Evolutionary conservation across 2,329 filamentous ascomycete genomes (phyloP).

Genomic region (Fusarium coicis): DNA sequence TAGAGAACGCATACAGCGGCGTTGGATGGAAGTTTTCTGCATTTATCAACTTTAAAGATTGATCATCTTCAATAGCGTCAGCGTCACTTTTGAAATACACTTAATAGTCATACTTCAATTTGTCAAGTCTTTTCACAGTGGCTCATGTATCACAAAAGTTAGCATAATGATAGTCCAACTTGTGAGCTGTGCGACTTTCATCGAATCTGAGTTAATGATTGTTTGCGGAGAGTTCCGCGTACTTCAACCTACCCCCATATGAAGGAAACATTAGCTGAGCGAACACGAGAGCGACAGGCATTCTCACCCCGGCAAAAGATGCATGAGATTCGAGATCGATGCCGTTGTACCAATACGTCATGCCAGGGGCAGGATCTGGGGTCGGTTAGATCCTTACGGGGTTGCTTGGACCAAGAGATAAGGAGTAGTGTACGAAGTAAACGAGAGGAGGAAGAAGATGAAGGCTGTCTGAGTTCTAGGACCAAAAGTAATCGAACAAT

Average conservation of each 20-base stretch:
- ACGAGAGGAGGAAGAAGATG: background rate
- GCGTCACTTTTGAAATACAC: background rate
- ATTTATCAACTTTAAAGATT: background rate
- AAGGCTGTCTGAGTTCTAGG: background rate
- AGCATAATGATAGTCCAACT: no score
- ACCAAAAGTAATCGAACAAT: background rate
- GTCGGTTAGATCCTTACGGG: conserved; percentile 12
- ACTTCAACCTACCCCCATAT: background rate
- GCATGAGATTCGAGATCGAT: conserved; percentile 19
- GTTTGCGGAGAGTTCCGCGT: background rate
- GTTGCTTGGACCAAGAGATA: conserved; percentile 6
- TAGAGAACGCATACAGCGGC: conserved; percentile 13
- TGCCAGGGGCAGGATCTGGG: conserved; percentile 10
- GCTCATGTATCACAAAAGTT: background rate
- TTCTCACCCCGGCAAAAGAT: conserved; percentile 11
- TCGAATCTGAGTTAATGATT: background rate
- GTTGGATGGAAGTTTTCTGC: conserved; percentile 17
- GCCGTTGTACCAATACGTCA: conserved; percentile 3
- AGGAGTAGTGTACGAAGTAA: background rate
- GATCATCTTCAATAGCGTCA: background rate
- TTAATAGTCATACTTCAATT: background rate
- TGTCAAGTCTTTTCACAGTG: background rate
- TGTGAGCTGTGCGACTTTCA: background rate
- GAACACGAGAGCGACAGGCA: conserved; percentile 33
- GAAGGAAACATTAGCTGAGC: conserved; percentile 2